These are phyloP conservation scores for Phytomonas sp. DNA, from an alignment of 208 protist genomes.

Conservation along the genomic window DNA sequence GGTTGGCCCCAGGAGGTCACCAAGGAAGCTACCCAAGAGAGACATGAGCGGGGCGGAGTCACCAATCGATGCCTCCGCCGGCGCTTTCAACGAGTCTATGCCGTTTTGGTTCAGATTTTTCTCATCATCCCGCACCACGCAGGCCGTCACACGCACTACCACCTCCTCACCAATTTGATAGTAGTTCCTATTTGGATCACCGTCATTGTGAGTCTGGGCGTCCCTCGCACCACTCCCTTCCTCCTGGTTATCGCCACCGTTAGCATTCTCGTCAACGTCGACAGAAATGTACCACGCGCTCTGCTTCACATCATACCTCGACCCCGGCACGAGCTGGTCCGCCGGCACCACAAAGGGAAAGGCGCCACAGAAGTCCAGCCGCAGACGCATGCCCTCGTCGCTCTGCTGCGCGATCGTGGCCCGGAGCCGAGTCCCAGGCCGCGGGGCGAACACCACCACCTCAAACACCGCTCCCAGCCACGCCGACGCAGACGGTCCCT, in stretches of 20 bases:
- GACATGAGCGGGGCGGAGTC: conserved; percentile 36
- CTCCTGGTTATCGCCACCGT: conserved; percentile 11
- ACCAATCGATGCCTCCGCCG: conserved; percentile 2
- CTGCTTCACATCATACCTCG: conserved; percentile 30
- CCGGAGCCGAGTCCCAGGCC: conserved; percentile 35
- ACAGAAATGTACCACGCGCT: conserved; percentile 49
- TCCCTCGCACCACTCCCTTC: background rate
- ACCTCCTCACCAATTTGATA: conserved; percentile 65
- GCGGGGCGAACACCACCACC: conserved; percentile 56
- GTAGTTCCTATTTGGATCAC: conserved; percentile 26
- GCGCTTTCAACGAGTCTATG: conserved; percentile 4
- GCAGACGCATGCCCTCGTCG: conserved; percentile 33
- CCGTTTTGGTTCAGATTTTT: background rate
- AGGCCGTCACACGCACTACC: conserved; percentile 42
- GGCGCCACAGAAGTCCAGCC: conserved; percentile 50
- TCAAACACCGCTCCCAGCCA: conserved; percentile 65
- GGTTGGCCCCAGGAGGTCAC: conserved; percentile 60
- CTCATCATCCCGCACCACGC: conserved; percentile 25
- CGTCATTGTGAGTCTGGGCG: background rate
- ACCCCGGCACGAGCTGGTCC: conserved; percentile 38
- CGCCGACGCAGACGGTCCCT: conserved; percentile 44
- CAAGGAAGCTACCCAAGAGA: conserved; percentile 54
- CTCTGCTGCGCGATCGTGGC: conserved; percentile 47
- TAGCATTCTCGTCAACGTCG: conserved; percentile 46
- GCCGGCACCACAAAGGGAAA: conserved; percentile 57